A percentile compares a stretch with the other conserved stretches of the same genome.
These are phyloP conservation scores for Dryadomyces quercus-mongolicae DNA, from an alignment of 2,329 filamentous ascomycete genomes.

Conservation along the genomic window DNA sequence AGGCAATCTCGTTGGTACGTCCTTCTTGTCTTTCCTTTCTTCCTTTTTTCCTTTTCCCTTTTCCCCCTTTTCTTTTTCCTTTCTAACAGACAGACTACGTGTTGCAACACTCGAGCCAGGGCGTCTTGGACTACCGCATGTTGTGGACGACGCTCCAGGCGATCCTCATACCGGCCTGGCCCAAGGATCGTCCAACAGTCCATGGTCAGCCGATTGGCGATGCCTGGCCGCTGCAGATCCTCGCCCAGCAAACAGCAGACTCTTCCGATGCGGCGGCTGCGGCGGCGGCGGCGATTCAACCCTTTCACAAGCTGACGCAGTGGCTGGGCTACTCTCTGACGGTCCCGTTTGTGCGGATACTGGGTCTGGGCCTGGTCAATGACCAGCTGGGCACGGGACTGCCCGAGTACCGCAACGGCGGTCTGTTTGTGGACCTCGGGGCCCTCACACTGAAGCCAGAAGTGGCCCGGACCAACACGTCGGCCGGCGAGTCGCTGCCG, in stretches of 20 bases:
- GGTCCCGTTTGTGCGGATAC: constrained; percentile 30
- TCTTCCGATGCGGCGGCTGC: constrained; percentile 12
- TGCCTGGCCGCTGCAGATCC: constrained; percentile 33
- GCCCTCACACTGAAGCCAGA: constrained; percentile 62
- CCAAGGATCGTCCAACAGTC: constrained; percentile 36
- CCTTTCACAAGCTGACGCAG: constrained; percentile 82
- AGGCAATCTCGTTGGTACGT: constrained; percentile 5
- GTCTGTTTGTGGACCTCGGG: constrained; percentile 74
- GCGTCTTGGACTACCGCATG: constrained; percentile 19
- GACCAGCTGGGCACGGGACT: constrained; percentile 74
- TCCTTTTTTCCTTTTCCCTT: background rate
- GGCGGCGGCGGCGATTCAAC: constrained; percentile 44
- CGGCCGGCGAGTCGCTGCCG: constrained; percentile 25
- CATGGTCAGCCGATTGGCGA: constrained; percentile 32
- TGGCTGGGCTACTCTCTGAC: constrained; percentile 86
- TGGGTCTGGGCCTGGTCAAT: constrained; percentile 71
- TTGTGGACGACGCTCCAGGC: constrained; percentile 31
- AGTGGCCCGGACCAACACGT: constrained; percentile 54
- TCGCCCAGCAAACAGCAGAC: constrained; percentile 40
- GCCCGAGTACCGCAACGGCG: constrained; percentile 87
- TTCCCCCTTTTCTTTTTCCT: background rate
- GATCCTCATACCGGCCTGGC: constrained; percentile 36
- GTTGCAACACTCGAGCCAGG: constrained; percentile 3
- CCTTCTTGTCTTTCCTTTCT: background rate
- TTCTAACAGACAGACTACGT: constrained; percentile 4